Base-by-base conservation (phyloP, 108 stramenopile species). In the Bacterosira constricta region DNA sequence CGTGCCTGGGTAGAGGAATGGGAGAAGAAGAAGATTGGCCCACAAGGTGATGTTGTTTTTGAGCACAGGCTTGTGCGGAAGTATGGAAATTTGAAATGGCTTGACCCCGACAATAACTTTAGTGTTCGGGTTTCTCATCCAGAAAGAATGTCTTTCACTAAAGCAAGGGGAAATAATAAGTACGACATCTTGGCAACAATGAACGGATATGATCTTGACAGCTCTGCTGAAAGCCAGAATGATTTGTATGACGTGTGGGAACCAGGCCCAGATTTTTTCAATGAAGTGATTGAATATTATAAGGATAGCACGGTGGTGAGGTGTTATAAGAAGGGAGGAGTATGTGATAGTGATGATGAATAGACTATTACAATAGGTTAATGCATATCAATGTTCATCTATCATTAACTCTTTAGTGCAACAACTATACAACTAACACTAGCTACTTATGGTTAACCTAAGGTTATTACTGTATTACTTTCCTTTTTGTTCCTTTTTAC, bases 11-110 rank as follows among this genome's bases (percentile, higher is more conserved):
- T 27, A 27, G 52, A 53, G 52, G 26, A 30, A 27, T 53, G 52
- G 50, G 52, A 53, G 52, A 53, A 53, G 52, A 53, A 53, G 29
- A 53, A 53, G 52, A 3, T 53, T 2, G 52, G 52, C 25, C 52
- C 52, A 27, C 25, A 29, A 27, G 52, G 52, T 3, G 12, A 53
- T 27, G 29, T 27, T 27, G 29, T 53, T 27, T 53, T 51, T 53
- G 52, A 53, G 52, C 26, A 23, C 5, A 53, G 52, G 52, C 52
- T 53, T 23, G 26, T 53, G 26, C 52, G 52, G 52, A 53, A 53
- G 29, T 53, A 30, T 53, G 52, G 6, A 53, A 23, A 27, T 10
- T 27, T 53, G 26, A 53, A 53, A 27, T 29, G 25, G 25, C 1
- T 50, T 5, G 49, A 50, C 18, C 17, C 23, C 49, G 49, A 50